A percentile compares a stretch with the other conserved stretches of the same genome.
These are phyloP conservation scores for Mycena rosella DNA, from an alignment of 768 basidiomycete genomes.

Conservation along the genomic window DNA sequence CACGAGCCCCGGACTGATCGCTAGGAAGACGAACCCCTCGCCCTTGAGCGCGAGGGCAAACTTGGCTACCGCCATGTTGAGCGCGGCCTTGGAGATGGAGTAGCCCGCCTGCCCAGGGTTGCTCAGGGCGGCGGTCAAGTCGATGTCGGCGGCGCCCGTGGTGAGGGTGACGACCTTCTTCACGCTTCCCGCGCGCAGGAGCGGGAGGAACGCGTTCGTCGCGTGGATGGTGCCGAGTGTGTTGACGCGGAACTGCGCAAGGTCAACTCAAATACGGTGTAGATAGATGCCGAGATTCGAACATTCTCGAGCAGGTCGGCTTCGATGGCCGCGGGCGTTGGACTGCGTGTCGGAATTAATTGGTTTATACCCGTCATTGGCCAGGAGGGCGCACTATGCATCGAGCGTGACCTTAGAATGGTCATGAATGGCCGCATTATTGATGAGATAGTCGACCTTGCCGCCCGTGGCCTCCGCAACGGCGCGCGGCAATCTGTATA, in stretches of 20 bases:
- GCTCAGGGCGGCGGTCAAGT: conserved; percentile 35
- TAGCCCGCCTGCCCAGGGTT: conserved; percentile 41
- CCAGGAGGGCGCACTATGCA: neutral
- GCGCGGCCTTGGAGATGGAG: conserved; percentile 52
- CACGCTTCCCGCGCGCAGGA: conserved; percentile 34
- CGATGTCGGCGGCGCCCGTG: conserved; percentile 46
- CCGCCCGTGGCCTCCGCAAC: conserved; percentile 14
- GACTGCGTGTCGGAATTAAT: neutral
- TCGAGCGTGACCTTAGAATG: neutral
- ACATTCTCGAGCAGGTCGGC: conserved; percentile 14
- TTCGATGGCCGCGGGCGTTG: conserved; percentile 5
- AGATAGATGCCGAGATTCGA: neutral
- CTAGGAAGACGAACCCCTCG: conserved; percentile 53
- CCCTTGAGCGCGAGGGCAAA: conserved; percentile 46
- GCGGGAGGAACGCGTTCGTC: conserved; percentile 28
- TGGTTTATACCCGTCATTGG: neutral
- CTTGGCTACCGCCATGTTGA: conserved; percentile 52
- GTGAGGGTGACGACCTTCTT: conserved; percentile 53
- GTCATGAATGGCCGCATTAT: conserved; percentile 2
- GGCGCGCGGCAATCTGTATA: conserved; percentile 10
- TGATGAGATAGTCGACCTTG: conserved; percentile 19
- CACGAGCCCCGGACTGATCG: conserved; percentile 54
- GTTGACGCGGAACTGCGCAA: conserved; percentile 5
- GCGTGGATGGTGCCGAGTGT: conserved; percentile 3
- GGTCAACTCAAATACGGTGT: neutral